Base-by-base conservation (phyloP, 2,329 filamentous ascomycete genomes). In the Fusarium euwallaceae region DNA sequence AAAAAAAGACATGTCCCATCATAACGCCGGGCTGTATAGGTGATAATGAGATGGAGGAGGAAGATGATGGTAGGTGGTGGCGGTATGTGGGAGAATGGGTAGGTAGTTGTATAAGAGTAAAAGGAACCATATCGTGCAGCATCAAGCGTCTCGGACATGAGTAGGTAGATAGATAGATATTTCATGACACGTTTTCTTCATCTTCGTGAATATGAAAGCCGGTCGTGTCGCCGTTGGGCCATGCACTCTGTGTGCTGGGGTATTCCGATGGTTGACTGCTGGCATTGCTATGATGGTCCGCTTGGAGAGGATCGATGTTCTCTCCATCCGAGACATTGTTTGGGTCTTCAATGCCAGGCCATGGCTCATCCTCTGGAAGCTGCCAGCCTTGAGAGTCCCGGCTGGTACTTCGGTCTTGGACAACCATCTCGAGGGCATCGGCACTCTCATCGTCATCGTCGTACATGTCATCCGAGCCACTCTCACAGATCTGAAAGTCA, bases 221-320 rank as follows among this genome's bases (percentile, higher is more conserved):
- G 3, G 71, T 58, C 34, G 72, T 73, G 20, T 73, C 76, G n/a
- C 76, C 76, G 27, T 75, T 77, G 7, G 81, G 81, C 84, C 84
- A 87, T 10, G 82, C 82, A 17, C 80, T 82, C 70, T 87, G 86
- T 14, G 85, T 89, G 77, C 86, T 89, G 7, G 88, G 86, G 73
- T 90, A 91, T 76, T 90, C 89, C 20, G 86, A 88, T 2, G 89
- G 89, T 74, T 85, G 84, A 78, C 87, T 88, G 76, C 88, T 90
- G 36, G 73, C 80, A 6, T 83, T 83, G 64, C 79, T 83, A n/a
- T 72, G 72, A n/a, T 78, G 77, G 14, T 78, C 81, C 2, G 74
- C 75, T 20, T 74, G 75, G 10, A 76, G 72, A 3, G 87, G 87
- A 56, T 89, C 86, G 37, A 86, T 79, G 66, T 90, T 90, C 74